Evolutionary conservation across 371 early-diverging fungal species (phyloP).

Genomic region (Mycotypha africana): DNA sequence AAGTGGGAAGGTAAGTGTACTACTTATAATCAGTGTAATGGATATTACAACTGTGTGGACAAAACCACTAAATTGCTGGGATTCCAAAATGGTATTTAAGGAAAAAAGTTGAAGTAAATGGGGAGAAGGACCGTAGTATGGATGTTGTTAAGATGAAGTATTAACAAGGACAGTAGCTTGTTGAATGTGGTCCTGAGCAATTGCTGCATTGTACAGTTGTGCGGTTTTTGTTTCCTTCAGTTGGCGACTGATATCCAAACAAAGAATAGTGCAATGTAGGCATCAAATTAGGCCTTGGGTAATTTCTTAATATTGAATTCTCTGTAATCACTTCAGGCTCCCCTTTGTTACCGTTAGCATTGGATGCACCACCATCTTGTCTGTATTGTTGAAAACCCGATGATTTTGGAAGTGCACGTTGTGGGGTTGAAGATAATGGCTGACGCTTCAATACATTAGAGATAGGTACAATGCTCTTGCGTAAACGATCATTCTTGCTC

Average conservation of each 20-base stretch:
- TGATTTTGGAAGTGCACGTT: slow-evolving; percentile 11
- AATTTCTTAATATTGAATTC: slow-evolving; percentile 28
- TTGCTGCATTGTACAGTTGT: slow-evolving; percentile 37
- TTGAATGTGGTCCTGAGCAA: slow-evolving; percentile 46
- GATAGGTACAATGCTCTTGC: slow-evolving; percentile 32
- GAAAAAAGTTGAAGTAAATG: neutral
- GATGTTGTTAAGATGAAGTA: neutral
- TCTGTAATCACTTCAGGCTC: slow-evolving; percentile 33
- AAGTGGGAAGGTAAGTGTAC: no score
- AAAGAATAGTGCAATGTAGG: slow-evolving; percentile 40
- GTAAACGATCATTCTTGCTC: slow-evolving; percentile 25
- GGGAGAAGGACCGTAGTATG: neutral
- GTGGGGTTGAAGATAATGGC: slow-evolving; percentile 15
- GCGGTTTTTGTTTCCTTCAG: no score
- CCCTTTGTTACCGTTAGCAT: neutral
- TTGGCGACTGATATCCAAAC: no score
- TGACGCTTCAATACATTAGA: slow-evolving; percentile 32
- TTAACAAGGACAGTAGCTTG: slow-evolving; percentile 46
- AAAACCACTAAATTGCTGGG: no score
- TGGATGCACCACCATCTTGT: slow-evolving; percentile 1
- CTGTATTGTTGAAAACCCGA: slow-evolving; percentile 6
- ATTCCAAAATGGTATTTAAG: no score
- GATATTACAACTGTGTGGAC: no score
- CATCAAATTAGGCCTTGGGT: slow-evolving; percentile 45
- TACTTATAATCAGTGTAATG: no score